Evolutionary conservation across 2,329 filamentous ascomycete species (phyloP).

Genomic region (Pseudopyricularia javanii): DNA sequence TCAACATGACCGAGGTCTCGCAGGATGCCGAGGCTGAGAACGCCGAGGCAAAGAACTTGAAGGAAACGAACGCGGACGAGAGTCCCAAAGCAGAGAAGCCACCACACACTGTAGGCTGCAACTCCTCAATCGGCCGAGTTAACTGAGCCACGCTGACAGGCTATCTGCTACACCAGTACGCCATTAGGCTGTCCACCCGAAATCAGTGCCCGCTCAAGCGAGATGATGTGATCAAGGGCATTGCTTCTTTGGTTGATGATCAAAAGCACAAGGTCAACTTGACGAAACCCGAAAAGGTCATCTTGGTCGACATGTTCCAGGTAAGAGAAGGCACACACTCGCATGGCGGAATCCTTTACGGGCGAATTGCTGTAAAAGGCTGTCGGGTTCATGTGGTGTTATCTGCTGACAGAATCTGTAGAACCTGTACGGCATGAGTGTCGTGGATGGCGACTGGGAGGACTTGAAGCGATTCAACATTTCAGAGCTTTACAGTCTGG

Average conservation of each 20-base stretch:
- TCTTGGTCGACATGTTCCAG: conserved; percentile 71
- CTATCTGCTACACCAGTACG: conserved; percentile 37
- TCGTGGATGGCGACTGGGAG: conserved; percentile 65
- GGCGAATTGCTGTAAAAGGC: background rate
- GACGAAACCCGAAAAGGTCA: conserved; percentile 64
- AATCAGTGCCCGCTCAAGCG: conserved; percentile 60
- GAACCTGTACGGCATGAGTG: conserved; percentile 68
- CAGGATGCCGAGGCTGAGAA: background rate
- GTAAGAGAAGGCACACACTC: conserved; percentile 27
- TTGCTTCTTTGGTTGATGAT: conserved; percentile 52
- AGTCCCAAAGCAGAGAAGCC: conserved; percentile 4
- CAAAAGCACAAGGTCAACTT: conserved; percentile 62
- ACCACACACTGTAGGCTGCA: conserved; percentile 24
- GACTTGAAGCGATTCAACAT: conserved; percentile 67
- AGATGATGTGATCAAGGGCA: conserved; percentile 55
- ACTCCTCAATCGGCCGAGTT: background rate
- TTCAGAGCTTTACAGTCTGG: conserved; percentile 52
- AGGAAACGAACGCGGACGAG: conserved; percentile 7
- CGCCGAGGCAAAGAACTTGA: conserved; percentile 2
- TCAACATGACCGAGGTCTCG: conserved; percentile 29
- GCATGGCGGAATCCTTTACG: background rate
- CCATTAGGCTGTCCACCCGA: conserved; percentile 68
- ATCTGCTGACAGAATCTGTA: conserved; percentile 18
- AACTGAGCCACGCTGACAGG: conserved; percentile 1
- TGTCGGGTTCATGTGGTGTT: background rate